These are phyloP conservation scores for Plasmodium malariae DNA, from an alignment of 169 alveolate genomes.

Conservation along the genomic window DNA sequence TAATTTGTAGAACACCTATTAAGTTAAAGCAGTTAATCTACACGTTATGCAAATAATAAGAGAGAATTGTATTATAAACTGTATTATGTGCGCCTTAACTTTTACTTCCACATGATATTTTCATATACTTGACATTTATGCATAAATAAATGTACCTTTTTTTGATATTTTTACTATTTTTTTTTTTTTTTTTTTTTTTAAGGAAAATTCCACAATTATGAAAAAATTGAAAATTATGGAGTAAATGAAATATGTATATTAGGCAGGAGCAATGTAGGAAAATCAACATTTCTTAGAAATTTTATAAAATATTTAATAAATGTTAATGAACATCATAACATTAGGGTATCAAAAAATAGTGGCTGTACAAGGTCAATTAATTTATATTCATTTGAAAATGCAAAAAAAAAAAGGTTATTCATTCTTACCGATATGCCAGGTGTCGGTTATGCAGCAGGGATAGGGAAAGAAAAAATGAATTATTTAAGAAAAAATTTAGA, in stretches of 20 bases:
- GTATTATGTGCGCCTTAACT: no score
- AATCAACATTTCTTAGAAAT: constrained; percentile 62
- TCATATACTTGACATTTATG: no score
- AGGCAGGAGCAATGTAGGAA: constrained; percentile 74
- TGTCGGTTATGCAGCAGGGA: constrained; percentile 69
- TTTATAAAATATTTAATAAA: constrained; percentile 53
- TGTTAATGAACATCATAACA: constrained; percentile 21
- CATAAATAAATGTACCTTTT: not conserved
- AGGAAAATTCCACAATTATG: constrained; percentile 53
- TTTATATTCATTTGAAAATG: constrained; percentile 71
- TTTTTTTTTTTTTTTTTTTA: not conserved
- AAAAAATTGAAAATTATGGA: constrained; percentile 57
- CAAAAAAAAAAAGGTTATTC: constrained; percentile 48
- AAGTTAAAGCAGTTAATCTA: no score
- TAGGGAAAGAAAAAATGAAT: constrained; percentile 66
- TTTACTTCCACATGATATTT: no score
- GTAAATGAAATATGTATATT: constrained; percentile 72
- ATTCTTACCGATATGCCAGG: constrained; percentile 75
- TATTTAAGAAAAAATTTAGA: constrained; percentile 39
- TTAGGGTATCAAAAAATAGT: constrained; percentile 57
- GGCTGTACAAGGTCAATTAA: constrained; percentile 72
- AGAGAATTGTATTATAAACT: no score
- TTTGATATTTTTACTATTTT: no score
- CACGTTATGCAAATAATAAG: no score
- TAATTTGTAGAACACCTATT: no score